These are phyloP conservation scores for Aspergillus sp. DNA, from an alignment of 2,329 filamentous ascomycete species.

Conservation along the genomic window DNA sequence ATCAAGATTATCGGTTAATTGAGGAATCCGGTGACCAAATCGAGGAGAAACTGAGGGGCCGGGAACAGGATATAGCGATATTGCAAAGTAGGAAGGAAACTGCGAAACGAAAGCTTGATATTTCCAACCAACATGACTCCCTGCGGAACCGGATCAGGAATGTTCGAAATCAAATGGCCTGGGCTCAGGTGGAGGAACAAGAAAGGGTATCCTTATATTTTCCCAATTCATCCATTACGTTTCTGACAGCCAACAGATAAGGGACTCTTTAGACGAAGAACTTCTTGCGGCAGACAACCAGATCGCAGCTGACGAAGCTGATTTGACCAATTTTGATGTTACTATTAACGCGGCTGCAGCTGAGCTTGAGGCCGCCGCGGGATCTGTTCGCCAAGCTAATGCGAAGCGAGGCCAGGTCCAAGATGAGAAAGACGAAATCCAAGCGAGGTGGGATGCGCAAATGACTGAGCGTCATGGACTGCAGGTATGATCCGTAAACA, in stretches of 20 bases:
- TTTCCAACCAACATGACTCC: slow-evolving; percentile 66
- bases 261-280: slow-evolving; percentile 40
- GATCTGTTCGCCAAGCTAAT: slow-evolving; percentile 48
- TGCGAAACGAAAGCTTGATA: slow-evolving; percentile 65
- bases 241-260: slow-evolving; percentile 27
- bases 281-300: slow-evolving; percentile 45
- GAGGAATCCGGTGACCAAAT: slow-evolving; percentile 76
- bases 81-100: slow-evolving; percentile 62
- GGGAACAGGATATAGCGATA: slow-evolving; percentile 63
- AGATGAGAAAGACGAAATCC: slow-evolving; percentile 52
- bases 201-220: slow-evolving; percentile 54
- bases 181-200: slow-evolving; percentile 80
- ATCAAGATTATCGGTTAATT: slow-evolving; percentile 85
- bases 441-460: slow-evolving; percentile 56
- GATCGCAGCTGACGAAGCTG: slow-evolving; percentile 51
- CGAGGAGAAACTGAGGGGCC: slow-evolving; percentile 62
- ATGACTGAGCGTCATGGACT: slow-evolving; percentile 58
- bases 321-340: slow-evolving; percentile 48
- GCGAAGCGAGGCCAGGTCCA: slow-evolving; percentile 47
- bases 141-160: slow-evolving; percentile 64
- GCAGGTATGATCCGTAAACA: slow-evolving; percentile 39
- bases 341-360: slow-evolving; percentile 48
- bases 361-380: slow-evolving; percentile 43
- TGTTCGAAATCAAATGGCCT: slow-evolving; percentile 71
- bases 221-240: background rate